These are phyloP conservation scores for Alternaria dauci DNA, from an alignment of 2,329 filamentous ascomycete genomes.

Conservation along the genomic window DNA sequence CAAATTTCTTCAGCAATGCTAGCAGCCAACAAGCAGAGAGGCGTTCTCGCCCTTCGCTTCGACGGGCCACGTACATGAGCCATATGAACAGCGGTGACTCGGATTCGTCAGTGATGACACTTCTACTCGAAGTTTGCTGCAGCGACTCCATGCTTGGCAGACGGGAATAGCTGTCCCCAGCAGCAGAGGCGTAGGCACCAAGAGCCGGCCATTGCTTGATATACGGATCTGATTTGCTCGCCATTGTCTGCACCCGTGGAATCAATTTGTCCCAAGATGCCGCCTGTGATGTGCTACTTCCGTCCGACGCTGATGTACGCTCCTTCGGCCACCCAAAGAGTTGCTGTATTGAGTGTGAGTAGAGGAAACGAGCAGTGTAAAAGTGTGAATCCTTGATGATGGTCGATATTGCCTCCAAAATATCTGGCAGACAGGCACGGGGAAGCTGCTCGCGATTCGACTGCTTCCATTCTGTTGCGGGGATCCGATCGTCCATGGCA, in stretches of 20 bases:
- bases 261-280: slow-evolving; percentile 47
- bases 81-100: slow-evolving; percentile 59
- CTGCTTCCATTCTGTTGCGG: slow-evolving; percentile 26
- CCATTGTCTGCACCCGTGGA: slow-evolving; percentile 50
- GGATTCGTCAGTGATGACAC: slow-evolving; percentile 52
- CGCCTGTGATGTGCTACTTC: slow-evolving; percentile 22
- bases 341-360: slow-evolving; percentile 52
- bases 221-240: slow-evolving; percentile 51
- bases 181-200: slow-evolving; percentile 41
- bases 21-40: slow-evolving; percentile 54
- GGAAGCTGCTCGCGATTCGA: slow-evolving; percentile 42
- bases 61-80: slow-evolving; percentile 57
- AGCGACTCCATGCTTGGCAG: slow-evolving; percentile 46
- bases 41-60: slow-evolving; percentile 52
- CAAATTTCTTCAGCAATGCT: slow-evolving; percentile 48
- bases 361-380: slow-evolving; percentile 70
- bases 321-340: slow-evolving; percentile 46
- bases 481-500: slow-evolving; percentile 34
- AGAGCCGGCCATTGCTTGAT: slow-evolving; percentile 56
- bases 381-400: slow-evolving; percentile 83
- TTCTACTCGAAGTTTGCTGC: slow-evolving; percentile 37
- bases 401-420: slow-evolving; percentile 78
- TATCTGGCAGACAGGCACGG: slow-evolving; percentile 68
- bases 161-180: slow-evolving; percentile 41
- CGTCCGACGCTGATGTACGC: slow-evolving; percentile 30